These are phyloP conservation scores for Musa acuminata DNA, from an alignment of 176 grass and related monocot genomes.

Conservation along the genomic window DNA sequence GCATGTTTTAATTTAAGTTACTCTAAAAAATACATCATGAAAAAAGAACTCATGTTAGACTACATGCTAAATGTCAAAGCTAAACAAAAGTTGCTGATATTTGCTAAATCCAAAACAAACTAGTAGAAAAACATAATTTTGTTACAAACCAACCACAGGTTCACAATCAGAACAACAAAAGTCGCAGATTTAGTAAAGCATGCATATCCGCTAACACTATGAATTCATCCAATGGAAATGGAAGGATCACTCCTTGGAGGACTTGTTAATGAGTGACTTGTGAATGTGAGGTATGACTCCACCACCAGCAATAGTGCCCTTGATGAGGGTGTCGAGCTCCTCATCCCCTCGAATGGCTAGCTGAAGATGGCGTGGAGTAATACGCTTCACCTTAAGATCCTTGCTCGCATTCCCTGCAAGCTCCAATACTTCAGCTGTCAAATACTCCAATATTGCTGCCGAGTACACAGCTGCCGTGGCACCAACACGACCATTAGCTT, in stretches of 20 bases:
- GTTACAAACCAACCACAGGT: neutral
- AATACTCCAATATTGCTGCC: conserved; percentile 16
- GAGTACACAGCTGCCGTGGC: conserved; percentile 20
- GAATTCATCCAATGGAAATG: neutral
- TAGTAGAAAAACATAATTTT: neutral
- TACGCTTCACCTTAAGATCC: conserved; percentile 19
- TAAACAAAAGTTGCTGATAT: neutral
- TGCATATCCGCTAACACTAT: neutral
- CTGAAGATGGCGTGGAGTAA: conserved; percentile 15
- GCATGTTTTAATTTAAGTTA: no score
- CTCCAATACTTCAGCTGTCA: conserved; percentile 18
- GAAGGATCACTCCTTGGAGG: conserved; percentile 2
- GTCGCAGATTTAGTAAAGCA: neutral
- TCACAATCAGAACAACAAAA: neutral
- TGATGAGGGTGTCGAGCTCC: conserved; percentile 18
- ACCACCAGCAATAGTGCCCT: conserved; percentile 17
- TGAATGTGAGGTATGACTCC: conserved; percentile 18
- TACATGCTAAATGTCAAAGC: neutral
- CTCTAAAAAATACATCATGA: no score
- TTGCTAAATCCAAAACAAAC: neutral
- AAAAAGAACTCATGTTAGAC: neutral
- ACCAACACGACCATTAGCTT: conserved; percentile 15
- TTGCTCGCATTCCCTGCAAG: conserved; percentile 20
- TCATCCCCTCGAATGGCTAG: conserved; percentile 18
- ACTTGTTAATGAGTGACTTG: conserved; percentile 21